These are phyloP conservation scores for Cladosporium sp. DNA, from an alignment of 2,329 filamentous ascomycete genomes.

Conservation along the genomic window DNA sequence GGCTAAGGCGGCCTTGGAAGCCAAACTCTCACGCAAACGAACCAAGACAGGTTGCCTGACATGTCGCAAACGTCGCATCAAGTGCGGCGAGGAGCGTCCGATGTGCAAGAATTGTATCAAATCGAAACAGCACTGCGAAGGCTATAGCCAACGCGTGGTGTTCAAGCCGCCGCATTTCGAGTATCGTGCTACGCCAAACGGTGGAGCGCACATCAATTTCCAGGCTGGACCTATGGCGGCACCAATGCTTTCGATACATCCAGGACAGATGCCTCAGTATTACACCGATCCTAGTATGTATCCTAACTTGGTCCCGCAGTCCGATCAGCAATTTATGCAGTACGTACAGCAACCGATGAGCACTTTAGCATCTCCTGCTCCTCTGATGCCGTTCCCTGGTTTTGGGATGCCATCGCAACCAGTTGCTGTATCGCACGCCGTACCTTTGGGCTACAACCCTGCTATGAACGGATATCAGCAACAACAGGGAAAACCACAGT, in stretches of 20 bases:
- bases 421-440: not conserved
- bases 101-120: conserved; percentile 84
- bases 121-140: conserved; percentile 80
- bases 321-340: conserved; percentile 19
- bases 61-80: conserved; percentile 92
- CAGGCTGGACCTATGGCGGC: conserved; percentile 32
- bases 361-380: not conserved
- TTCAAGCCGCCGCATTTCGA: conserved; percentile 74
- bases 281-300: conserved; percentile 13
- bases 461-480: conserved; percentile 6
- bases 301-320: conserved; percentile 2
- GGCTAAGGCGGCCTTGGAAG: conserved; percentile 35
- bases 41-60: conserved; percentile 94
- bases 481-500: conserved; percentile 2
- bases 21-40: conserved; percentile 55
- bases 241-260: conserved; percentile 18
- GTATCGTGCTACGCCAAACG: conserved; percentile 52
- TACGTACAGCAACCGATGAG: conserved; percentile 13
- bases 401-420: conserved; percentile 2
- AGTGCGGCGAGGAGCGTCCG: conserved; percentile 88
- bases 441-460: conserved; percentile 7
- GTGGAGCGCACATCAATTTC: conserved; percentile 41
- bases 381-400: conserved; percentile 10
- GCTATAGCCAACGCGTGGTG: conserved; percentile 77
- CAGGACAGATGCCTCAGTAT: conserved; percentile 18